Evolutionary conservation across 805 yeast species (phyloP).

Genomic region (Candida qinlingensis): DNA sequence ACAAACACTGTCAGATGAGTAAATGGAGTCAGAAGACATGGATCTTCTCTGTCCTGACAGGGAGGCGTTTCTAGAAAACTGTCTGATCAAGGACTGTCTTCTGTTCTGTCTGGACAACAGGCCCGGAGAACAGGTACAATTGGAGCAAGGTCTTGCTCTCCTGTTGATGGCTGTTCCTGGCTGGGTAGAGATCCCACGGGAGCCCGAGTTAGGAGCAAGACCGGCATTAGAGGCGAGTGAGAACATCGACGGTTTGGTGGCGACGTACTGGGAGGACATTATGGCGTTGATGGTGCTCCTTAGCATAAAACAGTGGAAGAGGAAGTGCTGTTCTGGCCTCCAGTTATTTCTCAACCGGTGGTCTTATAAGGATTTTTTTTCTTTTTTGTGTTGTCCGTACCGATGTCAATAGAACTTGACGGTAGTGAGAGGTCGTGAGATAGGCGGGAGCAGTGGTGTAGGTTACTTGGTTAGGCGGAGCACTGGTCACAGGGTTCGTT

Average conservation of each 20-base stretch:
- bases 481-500: too few species aligned
- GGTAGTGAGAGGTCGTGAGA: neutral
- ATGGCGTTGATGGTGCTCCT: neutral
- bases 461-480: neutral
- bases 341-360: neutral
- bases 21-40: conserved; percentile 28
- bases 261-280: conserved; percentile 28
- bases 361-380: neutral
- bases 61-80: conserved; percentile 25
- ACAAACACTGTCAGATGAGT: conserved; percentile 35
- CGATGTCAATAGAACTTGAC: neutral
- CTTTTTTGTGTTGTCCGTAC: neutral
- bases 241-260: conserved; percentile 37
- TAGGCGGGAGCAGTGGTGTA: neutral
- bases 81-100: conserved; percentile 49
- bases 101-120: conserved; percentile 61
- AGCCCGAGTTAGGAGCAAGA: conserved; percentile 9
- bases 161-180: conserved; percentile 20
- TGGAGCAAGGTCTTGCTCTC: conserved; percentile 50
- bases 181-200: conserved; percentile 6
- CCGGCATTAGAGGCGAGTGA: conserved; percentile 31
- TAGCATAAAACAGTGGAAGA: neutral
- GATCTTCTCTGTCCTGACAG: conserved; percentile 20
- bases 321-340: neutral
- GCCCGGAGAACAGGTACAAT: conserved; percentile 86